These are phyloP conservation scores for Claviceps africana DNA, from an alignment of 2,329 filamentous ascomycete species.

Conservation along the genomic window DNA sequence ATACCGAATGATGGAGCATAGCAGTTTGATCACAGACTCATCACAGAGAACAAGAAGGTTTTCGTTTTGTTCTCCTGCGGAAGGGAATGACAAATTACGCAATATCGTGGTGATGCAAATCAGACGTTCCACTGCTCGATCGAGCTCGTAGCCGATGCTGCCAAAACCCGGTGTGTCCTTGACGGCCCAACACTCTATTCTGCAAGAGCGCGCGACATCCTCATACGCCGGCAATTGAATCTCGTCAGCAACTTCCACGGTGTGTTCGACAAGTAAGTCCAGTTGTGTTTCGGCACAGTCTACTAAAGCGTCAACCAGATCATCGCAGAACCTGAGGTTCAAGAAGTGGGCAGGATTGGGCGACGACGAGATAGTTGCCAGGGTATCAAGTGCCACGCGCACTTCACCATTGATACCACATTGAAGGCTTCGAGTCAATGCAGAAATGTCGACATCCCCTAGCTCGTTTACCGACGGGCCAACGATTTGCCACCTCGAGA, in stretches of 20 bases:
- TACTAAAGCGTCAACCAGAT: conserved; percentile 73
- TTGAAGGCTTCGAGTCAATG: conserved; percentile 77
- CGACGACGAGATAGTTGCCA: conserved; percentile 53
- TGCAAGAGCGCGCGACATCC: conserved; percentile 68
- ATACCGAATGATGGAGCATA: conserved; percentile 71
- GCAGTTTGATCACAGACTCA: conserved; percentile 64
- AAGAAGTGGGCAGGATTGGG: conserved; percentile 50
- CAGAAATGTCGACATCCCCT: conserved; percentile 79
- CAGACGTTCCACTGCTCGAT: conserved; percentile 72
- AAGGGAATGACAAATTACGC: conserved; percentile 75
- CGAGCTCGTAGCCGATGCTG: conserved; percentile 63
- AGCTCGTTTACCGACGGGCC: conserved; percentile 64
- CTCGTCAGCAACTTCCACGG: conserved; percentile 73
- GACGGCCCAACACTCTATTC: conserved; percentile 56
- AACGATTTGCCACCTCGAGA: conserved; percentile 57
- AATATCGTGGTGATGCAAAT: conserved; percentile 87
- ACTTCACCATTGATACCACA: conserved; percentile 83
- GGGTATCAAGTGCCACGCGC: conserved; percentile 73
- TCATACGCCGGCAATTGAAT: conserved; percentile 77
- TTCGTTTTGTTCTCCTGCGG: conserved; percentile 34
- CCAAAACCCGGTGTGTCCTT: conserved; percentile 63
- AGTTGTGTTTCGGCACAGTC: conserved; percentile 86
- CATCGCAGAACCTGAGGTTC: conserved; percentile 63
- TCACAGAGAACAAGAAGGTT: conserved; percentile 68
- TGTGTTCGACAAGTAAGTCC: conserved; percentile 70